phyloP scores from a whole-genome alignment of 2,329 filamentous ascomycete species.

The Penicillium olsonii region DNA sequence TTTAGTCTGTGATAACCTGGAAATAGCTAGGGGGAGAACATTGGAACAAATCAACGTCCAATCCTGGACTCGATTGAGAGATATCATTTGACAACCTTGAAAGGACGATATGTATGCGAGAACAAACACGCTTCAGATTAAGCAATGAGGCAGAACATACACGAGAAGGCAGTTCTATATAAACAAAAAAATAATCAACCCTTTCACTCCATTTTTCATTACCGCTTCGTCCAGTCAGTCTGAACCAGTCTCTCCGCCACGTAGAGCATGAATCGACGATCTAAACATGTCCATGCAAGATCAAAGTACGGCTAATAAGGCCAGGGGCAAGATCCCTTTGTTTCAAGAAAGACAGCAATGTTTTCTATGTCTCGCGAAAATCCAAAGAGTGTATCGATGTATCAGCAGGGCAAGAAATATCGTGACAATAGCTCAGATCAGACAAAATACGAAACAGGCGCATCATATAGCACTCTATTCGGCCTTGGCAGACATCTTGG shows the following conservation, averaged over 20 bases:
- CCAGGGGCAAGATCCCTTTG: too few relatives aligned
- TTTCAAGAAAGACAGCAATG: too few relatives aligned
- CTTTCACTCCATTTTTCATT: conserved; percentile 3
- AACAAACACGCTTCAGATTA: conserved; percentile 8
- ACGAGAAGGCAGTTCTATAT: conserved; percentile 7
- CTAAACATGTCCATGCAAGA: too few relatives aligned
- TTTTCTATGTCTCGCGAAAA: neutral
- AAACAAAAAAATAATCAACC: conserved; percentile 1
- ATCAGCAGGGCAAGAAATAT: neutral
- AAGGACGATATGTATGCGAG: neutral
- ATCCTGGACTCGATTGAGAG: neutral
- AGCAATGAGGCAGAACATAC: conserved; percentile 7
- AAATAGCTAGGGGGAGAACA: too few relatives aligned
- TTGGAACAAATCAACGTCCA: too few relatives aligned
- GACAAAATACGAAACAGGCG: neutral
- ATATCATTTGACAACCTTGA: neutral
- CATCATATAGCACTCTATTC: neutral
- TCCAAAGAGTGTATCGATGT: neutral
- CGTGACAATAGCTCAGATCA: neutral
- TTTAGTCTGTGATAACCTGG: too few relatives aligned
- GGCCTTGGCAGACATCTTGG: conserved; percentile 38
- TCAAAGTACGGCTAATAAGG: too few relatives aligned
- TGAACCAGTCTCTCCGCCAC: neutral
- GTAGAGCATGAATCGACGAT: too few relatives aligned
- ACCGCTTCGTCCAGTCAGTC: neutral